phyloP scores from a whole-genome alignment of 2,329 filamentous ascomycete species.

The Cladosporium sp. region DNA sequence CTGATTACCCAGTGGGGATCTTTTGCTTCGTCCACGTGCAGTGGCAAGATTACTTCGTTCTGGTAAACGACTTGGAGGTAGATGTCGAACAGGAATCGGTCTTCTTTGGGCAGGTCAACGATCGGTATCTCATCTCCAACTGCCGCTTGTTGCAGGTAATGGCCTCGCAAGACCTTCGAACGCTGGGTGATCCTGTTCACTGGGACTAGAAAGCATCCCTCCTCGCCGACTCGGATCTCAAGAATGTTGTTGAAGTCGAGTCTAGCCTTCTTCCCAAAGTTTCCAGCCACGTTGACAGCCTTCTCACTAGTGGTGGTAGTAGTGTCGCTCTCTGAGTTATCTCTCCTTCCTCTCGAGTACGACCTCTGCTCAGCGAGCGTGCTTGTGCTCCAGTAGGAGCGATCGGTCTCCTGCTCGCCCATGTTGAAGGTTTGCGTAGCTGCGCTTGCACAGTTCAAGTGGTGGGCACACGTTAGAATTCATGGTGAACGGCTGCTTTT shows the following conservation, averaged over 20 bases:
- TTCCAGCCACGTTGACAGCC: not conserved
- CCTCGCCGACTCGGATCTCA: not conserved
- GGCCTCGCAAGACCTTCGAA: not conserved
- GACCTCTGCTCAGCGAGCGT: not conserved
- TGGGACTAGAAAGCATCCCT: not conserved
- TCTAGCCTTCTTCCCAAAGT: not conserved
- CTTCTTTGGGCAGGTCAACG: not conserved
- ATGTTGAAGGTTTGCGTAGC: not conserved
- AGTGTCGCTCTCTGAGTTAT: not conserved
- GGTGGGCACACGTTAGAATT: not conserved
- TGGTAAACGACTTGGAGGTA: conserved; percentile 4
- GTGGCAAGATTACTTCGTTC: not conserved
- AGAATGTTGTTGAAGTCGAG: not conserved
- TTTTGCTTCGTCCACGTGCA: not conserved
- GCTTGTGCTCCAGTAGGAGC: not conserved
- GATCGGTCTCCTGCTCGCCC: not conserved
- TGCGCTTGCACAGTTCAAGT: not conserved
- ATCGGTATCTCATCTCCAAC: not conserved
- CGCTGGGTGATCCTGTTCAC: not conserved
- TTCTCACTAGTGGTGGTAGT: not conserved
- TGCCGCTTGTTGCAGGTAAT: not conserved
- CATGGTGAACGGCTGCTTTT: not conserved
- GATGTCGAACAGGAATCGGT: conserved; percentile 1
- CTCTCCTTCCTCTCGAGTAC: not conserved
- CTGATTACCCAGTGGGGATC: not conserved